Evolutionary conservation across 2,329 filamentous ascomycete genomes (phyloP).

Genomic region (Fusarium tricinctum): DNA sequence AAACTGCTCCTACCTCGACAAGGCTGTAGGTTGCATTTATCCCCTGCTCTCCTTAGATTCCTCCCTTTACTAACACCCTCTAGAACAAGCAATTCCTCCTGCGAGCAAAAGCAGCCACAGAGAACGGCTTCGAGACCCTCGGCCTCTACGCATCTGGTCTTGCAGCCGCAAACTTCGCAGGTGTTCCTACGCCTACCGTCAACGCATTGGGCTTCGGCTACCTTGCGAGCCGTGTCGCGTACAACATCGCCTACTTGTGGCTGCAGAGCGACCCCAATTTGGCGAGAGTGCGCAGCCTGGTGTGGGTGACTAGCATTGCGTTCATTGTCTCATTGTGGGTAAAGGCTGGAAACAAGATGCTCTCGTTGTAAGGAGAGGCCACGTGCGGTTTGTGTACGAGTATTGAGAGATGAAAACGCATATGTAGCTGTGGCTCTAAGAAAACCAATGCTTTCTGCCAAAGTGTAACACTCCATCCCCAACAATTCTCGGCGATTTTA

Average conservation of each 20-base stretch:
- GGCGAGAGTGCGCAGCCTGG: slow-evolving; percentile 55
- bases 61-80: background rate
- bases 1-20: slow-evolving; percentile 53
- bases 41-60: no score
- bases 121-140: slow-evolving; percentile 62
- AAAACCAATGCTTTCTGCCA: background rate
- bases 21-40: slow-evolving; percentile 40
- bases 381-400: background rate
- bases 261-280: slow-evolving; percentile 59
- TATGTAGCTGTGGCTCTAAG: background rate
- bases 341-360: slow-evolving; percentile 55
- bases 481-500: slow-evolving; percentile 25
- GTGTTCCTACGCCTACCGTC: slow-evolving; percentile 55
- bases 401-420: background rate
- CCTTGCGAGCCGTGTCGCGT: slow-evolving; percentile 56
- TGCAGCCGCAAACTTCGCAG: slow-evolving; percentile 62
- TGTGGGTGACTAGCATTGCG: slow-evolving; percentile 56
- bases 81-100: slow-evolving; percentile 68
- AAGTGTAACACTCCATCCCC: slow-evolving; percentile 1
- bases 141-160: slow-evolving; percentile 60
- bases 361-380: slow-evolving; percentile 22
- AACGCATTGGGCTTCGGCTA: slow-evolving; percentile 60
- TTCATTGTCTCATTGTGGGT: slow-evolving; percentile 57
- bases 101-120: slow-evolving; percentile 64
- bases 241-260: slow-evolving; percentile 60